A percentile compares a stretch with the other conserved stretches of the same genome.
Evolutionary conservation across 352 stramenopile species (phyloP).

Genomic region (Lagenidium sp.): DNA sequence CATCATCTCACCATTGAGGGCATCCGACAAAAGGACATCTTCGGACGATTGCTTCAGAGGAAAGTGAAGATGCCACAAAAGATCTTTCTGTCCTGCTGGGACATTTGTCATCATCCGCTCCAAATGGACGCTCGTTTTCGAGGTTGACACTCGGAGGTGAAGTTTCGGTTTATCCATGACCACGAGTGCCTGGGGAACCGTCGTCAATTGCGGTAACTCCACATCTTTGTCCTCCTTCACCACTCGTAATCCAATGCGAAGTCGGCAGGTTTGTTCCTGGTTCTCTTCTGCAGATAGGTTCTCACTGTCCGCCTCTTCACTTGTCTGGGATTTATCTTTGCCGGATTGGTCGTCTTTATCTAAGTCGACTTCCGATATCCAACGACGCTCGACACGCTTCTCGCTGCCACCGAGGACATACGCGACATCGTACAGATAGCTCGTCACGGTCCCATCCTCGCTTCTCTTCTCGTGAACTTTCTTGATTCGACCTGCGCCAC

Average conservation of each 20-base stretch:
- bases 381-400: conserved; percentile 76
- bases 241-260: conserved; percentile 11
- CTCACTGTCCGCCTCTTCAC: not conserved
- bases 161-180: not conserved
- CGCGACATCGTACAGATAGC: conserved; percentile 60
- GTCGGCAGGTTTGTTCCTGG: not conserved
- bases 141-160: too few species aligned
- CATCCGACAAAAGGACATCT: conserved; percentile 28
- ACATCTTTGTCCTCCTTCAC: conserved; percentile 9
- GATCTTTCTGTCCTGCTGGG: conserved; percentile 9
- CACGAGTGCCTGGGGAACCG: not conserved
- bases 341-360: conserved; percentile 4
- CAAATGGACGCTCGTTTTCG: not conserved
- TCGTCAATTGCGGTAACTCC: not conserved
- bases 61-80: conserved; percentile 55
- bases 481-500: conserved; percentile 55
- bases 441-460: conserved; percentile 16
- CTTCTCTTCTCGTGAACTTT: conserved; percentile 39
- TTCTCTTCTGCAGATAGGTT: not conserved
- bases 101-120: not conserved
- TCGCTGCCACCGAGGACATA: conserved; percentile 68
- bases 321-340: conserved; percentile 8
- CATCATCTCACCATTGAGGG: conserved; percentile 23
- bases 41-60: conserved; percentile 25
- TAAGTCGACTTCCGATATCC: conserved; percentile 52